Evolutionary conservation across 2,329 filamentous ascomycete species (phyloP).

Genomic region (Ceratocystis huliohia): DNA sequence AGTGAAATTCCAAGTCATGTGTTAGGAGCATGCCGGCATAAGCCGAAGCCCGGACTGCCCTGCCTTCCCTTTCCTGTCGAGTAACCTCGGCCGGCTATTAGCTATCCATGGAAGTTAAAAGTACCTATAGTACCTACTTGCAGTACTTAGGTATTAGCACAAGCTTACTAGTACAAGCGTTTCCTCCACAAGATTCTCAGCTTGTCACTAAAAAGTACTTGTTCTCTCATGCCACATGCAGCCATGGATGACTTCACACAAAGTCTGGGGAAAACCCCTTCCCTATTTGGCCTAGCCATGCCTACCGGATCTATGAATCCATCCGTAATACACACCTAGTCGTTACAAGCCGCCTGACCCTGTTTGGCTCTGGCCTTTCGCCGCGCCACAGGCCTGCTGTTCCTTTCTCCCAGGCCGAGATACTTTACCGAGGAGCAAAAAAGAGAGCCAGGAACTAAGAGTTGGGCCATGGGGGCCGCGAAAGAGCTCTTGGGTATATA

Average conservation of each 20-base stretch:
- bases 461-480: background rate
- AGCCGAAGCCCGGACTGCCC: background rate
- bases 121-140: background rate
- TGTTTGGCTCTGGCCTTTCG: background rate
- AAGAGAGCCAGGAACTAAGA: background rate
- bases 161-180: background rate
- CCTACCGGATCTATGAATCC: background rate
- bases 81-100: slow-evolving; percentile 20
- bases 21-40: background rate
- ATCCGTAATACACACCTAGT: too few species aligned
- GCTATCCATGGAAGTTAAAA: background rate
- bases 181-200: background rate
- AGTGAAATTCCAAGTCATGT: background rate
- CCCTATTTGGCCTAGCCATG: background rate
- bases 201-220: background rate
- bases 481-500: too few species aligned
- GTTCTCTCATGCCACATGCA: slow-evolving; percentile 1
- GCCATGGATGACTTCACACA: background rate
- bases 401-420: slow-evolving; percentile 12
- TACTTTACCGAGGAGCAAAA: slow-evolving; percentile 10
- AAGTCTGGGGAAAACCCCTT: background rate
- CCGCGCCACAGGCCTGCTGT: background rate
- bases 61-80: background rate
- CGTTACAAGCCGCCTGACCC: too few species aligned
- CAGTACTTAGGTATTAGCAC: background rate